phyloP scores from a whole-genome alignment of 2,329 filamentous ascomycete species.

The Monosporascus sp. region DNA sequence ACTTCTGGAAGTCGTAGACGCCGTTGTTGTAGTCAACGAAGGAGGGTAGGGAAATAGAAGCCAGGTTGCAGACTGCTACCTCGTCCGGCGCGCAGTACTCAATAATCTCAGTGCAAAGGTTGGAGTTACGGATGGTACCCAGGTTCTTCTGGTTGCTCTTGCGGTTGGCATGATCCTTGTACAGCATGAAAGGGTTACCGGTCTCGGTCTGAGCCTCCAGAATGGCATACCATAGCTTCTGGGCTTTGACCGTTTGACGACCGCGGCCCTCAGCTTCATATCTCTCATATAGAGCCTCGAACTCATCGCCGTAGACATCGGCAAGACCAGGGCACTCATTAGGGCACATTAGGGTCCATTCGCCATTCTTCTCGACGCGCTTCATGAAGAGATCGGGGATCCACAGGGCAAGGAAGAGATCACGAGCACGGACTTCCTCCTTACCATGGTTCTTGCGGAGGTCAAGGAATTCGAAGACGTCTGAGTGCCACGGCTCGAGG shows the following conservation, averaged over 20 bases:
- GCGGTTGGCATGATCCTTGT: constrained; percentile 97
- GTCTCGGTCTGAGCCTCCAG: constrained; percentile 98
- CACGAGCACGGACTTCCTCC: constrained; percentile 93
- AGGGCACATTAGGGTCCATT: constrained; percentile 98
- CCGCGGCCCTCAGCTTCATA: constrained; percentile 88
- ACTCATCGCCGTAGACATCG: constrained; percentile 96
- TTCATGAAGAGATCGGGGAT: constrained; percentile 99
- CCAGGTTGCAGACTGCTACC: constrained; percentile 97
- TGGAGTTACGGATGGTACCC: constrained; percentile 96
- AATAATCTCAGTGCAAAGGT: constrained; percentile 97
- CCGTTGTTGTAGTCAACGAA: constrained; percentile 84
- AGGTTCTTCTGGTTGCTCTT: constrained; percentile 99
- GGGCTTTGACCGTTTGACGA: constrained; percentile 87
- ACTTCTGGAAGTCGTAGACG: constrained; percentile 90
- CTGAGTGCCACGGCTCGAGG: constrained; percentile 97
- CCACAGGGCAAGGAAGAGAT: constrained; percentile 97
- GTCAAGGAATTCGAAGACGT: constrained; percentile 96
- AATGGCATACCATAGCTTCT: constrained; percentile 99
- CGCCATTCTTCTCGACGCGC: constrained; percentile 91
- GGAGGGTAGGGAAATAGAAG: constrained; percentile 85
- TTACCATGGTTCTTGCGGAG: constrained; percentile 99
- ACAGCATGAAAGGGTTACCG: constrained; percentile 98
- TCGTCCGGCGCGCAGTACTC: constrained; percentile 97
- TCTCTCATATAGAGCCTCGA: constrained; percentile 87
- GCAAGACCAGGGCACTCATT: constrained; percentile 93